These are phyloP conservation scores for Salix exigua DNA, from an alignment of 345 rosid species.

Conservation along the genomic window DNA sequence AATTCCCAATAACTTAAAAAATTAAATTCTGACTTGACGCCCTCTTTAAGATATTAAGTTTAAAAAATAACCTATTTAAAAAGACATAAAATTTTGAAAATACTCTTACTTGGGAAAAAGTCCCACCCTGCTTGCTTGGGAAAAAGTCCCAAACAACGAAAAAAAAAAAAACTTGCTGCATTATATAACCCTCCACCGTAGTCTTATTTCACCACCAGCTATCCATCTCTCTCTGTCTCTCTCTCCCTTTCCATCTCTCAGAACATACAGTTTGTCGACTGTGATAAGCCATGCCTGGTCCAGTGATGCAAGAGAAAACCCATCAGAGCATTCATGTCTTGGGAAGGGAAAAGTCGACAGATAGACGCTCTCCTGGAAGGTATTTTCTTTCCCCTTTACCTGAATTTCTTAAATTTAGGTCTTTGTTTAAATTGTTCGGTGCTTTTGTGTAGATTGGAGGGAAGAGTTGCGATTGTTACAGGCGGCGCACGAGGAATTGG, in stretches of 20 bases:
- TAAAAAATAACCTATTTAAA: neutral
- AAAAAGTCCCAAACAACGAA: too few relatives aligned
- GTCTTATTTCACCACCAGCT: too few relatives aligned
- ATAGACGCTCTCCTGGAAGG: conserved; percentile 49
- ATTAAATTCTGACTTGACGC: neutral
- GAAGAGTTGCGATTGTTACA: conserved; percentile 68
- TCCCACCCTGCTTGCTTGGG: neutral
- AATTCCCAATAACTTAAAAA: too few relatives aligned
- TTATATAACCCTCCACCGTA: neutral
- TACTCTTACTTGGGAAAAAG: neutral
- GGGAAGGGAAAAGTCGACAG: conserved; percentile 22
- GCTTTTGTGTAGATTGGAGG: conserved; percentile 54
- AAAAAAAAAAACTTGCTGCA: neutral
- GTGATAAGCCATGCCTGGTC: conserved; percentile 41
- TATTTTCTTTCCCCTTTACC: conserved; percentile 1
- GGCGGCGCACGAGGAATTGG: conserved; percentile 90
- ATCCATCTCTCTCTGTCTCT: neutral
- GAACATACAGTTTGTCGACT: neutral
- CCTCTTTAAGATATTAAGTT: neutral
- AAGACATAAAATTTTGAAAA: too few relatives aligned
- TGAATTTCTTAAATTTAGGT: neutral
- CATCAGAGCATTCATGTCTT: conserved; percentile 44
- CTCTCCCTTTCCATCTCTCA: too few relatives aligned
- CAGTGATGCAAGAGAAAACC: conserved; percentile 45
- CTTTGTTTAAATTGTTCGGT: neutral